Conservation (phyloP, 805 yeast genomes). For the Zygosaccharomyces lentus region DNA sequence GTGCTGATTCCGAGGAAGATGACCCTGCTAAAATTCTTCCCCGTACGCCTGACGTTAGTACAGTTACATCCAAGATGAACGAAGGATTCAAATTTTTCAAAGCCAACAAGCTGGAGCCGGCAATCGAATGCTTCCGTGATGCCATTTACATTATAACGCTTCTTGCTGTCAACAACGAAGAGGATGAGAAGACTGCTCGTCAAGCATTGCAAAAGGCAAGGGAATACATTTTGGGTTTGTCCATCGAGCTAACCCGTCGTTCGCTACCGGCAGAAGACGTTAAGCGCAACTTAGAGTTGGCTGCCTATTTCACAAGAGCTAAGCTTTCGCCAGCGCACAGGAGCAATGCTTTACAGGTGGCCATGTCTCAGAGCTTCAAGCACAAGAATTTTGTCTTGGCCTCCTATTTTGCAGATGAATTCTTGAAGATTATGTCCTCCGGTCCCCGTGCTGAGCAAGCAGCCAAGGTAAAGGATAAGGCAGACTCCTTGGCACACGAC, state of each 20-base stretch:
- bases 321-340: conserved; percentile 79
- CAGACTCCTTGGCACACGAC: conserved; percentile 79
- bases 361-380: conserved; percentile 89
- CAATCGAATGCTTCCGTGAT: conserved; percentile 73
- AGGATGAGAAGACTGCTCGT: conserved; percentile 70
- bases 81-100: conserved; percentile 81
- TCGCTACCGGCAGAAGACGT: conserved; percentile 62
- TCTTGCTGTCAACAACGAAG: conserved; percentile 64
- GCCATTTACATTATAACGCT: conserved; percentile 73
- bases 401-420: conserved; percentile 81
- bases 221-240: conserved; percentile 87
- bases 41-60: conserved; percentile 66
- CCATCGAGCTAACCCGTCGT: conserved; percentile 88
- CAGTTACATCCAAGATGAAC: conserved; percentile 52
- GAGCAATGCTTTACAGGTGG: conserved; percentile 86
- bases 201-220: conserved; percentile 71
- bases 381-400: conserved; percentile 86
- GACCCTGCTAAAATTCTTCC: conserved; percentile 53
- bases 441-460: conserved; percentile 91
- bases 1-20: conserved; percentile 58
- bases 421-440: conserved; percentile 59
- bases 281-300: conserved; percentile 87
- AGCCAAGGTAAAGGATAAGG: conserved; percentile 68
- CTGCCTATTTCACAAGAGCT: conserved; percentile 90
- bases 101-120: conserved; percentile 75